A percentile compares a stretch with the other conserved stretches of the same genome.
Conservation (phyloP, 148 eudicot genomes). For the Fagopyrum esculentum region DNA sequence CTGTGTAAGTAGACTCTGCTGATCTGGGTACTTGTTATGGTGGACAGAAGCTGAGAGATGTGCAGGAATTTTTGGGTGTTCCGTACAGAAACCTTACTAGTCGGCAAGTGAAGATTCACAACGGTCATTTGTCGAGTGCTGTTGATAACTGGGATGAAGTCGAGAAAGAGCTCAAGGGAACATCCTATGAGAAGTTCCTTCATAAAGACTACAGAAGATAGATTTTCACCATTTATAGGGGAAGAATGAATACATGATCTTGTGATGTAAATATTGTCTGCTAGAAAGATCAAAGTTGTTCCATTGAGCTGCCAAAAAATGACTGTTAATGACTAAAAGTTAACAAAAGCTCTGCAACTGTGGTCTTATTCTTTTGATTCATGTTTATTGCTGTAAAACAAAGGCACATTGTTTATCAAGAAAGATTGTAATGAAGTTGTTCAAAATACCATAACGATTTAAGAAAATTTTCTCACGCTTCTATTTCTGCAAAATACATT, state of each 20-base stretch:
- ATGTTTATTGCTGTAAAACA: not conserved
- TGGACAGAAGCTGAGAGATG: slow-evolving; percentile 51
- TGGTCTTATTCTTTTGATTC: not conserved
- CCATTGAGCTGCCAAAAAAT: too few relatives aligned
- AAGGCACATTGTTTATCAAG: not conserved
- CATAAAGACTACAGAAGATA: slow-evolving; percentile 28
- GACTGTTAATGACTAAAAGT: too few relatives aligned
- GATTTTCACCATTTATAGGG: not conserved
- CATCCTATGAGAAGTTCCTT: slow-evolving; percentile 45
- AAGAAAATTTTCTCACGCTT: not conserved
- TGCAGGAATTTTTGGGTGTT: slow-evolving; percentile 49
- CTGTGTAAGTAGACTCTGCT: not conserved
- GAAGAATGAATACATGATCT: not conserved
- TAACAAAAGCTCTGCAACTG: not conserved
- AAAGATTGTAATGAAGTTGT: not conserved
- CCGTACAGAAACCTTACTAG: slow-evolving; percentile 49
- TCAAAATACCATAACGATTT: not conserved
- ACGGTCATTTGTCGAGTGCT: slow-evolving; percentile 36
- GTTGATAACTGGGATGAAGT: slow-evolving; percentile 60
- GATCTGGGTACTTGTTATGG: not conserved
- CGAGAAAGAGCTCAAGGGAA: slow-evolving; percentile 35
- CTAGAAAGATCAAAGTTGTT: not conserved
- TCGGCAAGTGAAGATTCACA: slow-evolving; percentile 65
- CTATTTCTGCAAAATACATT: not conserved
- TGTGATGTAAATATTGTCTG: slow-evolving; percentile 3